Evolutionary conservation across 2,329 filamentous ascomycete genomes (phyloP), one percentile per base, ranked within the genome.

Genomic region (Alternaria consortialis): DNA sequence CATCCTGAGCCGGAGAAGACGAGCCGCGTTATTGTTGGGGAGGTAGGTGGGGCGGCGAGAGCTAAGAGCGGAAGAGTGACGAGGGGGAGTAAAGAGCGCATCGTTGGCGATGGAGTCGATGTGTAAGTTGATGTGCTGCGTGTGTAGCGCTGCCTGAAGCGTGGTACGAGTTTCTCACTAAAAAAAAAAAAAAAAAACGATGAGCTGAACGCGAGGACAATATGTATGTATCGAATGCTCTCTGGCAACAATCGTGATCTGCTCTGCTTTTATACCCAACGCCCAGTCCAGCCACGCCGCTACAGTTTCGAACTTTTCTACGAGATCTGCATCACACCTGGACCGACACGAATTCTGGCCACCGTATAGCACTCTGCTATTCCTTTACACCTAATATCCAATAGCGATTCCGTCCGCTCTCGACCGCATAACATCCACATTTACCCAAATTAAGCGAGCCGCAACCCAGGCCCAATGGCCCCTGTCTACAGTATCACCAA

Each of bases 1-100:
- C 74, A 76, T 13, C 74, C 74, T 11, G 58, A 59, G 17, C 74
- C 74, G 1, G 74, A 74, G 52, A 72, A 71, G 43, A 65, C 58
- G 29, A 74, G 46, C 7, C 61, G 64, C 12, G 71, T 72, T 39
- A 76, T 74, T n/a, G 46, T 60, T 9, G 74, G 73, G 9, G 67
- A 42, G 6, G 37, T 31, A 4, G 67, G 66, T 31, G 72, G 74
- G 2, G 71, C 68, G 17, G 70, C 69, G 31, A 65, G 32, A 50
- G 55, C 29, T 17, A 72, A 54, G 11, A 63, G 55, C 20, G 67
- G 64, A 5, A 64, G 54, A 5, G 58, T 44, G 50, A 68, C 57
- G 42, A 69, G 46, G 43, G 67, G 46, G 48, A 74, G 43, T 31
- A 65, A 36, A 25, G 62, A 64, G 15, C 61, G 63, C 66, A 68